phyloP scores from a whole-genome alignment of 148 eudicot species.

The Oxyria digyna region DNA sequence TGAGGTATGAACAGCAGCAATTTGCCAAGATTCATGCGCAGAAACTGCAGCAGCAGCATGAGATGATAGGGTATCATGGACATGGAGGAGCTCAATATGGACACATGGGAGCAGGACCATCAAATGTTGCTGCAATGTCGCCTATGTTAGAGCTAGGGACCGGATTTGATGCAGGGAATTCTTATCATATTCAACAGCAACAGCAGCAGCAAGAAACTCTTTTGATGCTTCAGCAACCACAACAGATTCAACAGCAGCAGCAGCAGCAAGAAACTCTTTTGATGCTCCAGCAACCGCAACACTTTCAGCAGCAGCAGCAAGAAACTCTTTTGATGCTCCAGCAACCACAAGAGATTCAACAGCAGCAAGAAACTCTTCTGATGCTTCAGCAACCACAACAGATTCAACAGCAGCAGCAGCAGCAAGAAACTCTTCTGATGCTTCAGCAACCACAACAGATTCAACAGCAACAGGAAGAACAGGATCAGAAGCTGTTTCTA shows the following conservation, averaged over 20 bases:
- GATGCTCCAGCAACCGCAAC: background rate
- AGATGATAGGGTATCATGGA: slow-evolving; percentile 26
- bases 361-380: too few species aligned
- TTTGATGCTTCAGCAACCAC: too few species aligned
- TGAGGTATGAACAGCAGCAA: slow-evolving; percentile 42
- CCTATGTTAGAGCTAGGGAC: slow-evolving; percentile 40
- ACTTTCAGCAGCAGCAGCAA: background rate
- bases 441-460: background rate
- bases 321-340: too few species aligned
- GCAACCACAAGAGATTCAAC: background rate
- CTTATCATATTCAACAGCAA: slow-evolving; percentile 15
- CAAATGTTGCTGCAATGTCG: slow-evolving; percentile 15
- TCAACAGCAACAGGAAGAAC: background rate
- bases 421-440: too few species aligned
- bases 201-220: background rate
- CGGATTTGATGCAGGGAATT: slow-evolving; percentile 15
- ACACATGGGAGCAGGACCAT: background rate
- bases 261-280: background rate
- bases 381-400: background rate
- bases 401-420: background rate
- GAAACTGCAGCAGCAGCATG: slow-evolving; percentile 28
- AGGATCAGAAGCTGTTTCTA: background rate
- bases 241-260: background rate
- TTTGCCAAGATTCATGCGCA: slow-evolving; percentile 14
- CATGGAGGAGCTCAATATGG: background rate